phyloP scores from a whole-genome alignment of 1,284 basidiomycete species.

The Apiotrichum sp. region DNA sequence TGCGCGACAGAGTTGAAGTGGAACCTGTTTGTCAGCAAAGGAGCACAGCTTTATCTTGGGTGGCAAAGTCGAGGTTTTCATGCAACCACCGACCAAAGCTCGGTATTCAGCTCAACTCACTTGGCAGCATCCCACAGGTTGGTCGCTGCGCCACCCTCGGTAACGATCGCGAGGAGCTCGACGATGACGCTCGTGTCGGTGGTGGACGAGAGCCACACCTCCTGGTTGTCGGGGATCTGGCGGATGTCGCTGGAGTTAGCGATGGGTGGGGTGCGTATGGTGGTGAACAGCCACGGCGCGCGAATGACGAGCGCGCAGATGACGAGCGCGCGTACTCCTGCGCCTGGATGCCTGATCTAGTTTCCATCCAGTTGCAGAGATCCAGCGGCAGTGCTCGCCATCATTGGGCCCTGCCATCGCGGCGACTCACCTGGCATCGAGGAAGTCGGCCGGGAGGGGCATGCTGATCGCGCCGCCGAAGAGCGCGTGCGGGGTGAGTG shows the following conservation, averaged over 20 bases:
- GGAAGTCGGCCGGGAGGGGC: conserved; percentile 55
- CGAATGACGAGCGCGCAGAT: background rate
- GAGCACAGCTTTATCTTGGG: background rate
- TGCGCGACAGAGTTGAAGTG: conserved; percentile 89
- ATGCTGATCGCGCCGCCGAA: conserved; percentile 71
- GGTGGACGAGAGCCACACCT: conserved; percentile 74
- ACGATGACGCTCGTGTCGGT: conserved; percentile 72
- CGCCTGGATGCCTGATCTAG: background rate
- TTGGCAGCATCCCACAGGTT: conserved; percentile 58
- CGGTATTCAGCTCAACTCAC: conserved; percentile 48
- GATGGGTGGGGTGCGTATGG: background rate
- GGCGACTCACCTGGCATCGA: conserved; percentile 77
- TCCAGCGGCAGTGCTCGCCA: too few relatives aligned
- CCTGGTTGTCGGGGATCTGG: conserved; percentile 95
- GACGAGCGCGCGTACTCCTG: background rate
- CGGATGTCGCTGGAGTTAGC: conserved; percentile 63
- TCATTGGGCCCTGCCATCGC: too few relatives aligned
- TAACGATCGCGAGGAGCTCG: conserved; percentile 75
- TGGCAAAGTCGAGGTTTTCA: background rate
- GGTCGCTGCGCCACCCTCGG: conserved; percentile 47
- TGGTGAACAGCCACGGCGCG: background rate
- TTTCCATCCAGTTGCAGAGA: too few relatives aligned
- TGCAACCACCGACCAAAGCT: too few relatives aligned
- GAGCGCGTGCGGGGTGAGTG: conserved; percentile 26
- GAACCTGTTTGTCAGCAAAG: conserved; percentile 54